Evolutionary conservation across 768 basidiomycete genomes (phyloP).

Genomic region (Boletus rubescentipes): DNA sequence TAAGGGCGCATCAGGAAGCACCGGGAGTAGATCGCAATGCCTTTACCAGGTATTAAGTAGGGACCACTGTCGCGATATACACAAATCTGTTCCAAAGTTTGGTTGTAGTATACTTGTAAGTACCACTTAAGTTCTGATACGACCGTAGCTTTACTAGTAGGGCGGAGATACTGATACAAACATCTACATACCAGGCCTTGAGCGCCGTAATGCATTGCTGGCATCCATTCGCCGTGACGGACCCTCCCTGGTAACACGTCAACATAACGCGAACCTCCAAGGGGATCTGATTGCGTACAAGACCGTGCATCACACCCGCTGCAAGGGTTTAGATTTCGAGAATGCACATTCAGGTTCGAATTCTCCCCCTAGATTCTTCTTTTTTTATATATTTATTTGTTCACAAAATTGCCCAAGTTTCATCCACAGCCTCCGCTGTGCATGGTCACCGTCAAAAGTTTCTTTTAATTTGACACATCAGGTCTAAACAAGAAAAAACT

Average conservation of each 20-base stretch:
- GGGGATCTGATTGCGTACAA: slow-evolving; percentile 31
- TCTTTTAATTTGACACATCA: slow-evolving; percentile 15
- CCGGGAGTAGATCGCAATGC: slow-evolving; percentile 20
- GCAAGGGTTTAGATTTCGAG: slow-evolving; percentile 27
- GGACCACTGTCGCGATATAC: background rate
- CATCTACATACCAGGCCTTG: slow-evolving; percentile 3
- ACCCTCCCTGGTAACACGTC: slow-evolving; percentile 31
- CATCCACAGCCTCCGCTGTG: slow-evolving; percentile 13
- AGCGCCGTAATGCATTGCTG: slow-evolving; percentile 31
- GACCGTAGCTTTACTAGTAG: slow-evolving; percentile 14
- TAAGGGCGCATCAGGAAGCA: slow-evolving; percentile 23
- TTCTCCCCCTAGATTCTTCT: slow-evolving; percentile 6
- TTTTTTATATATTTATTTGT: slow-evolving; percentile 8
- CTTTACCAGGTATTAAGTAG: slow-evolving; percentile 15
- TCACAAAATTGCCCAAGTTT: slow-evolving; percentile 13
- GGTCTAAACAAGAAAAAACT: slow-evolving; percentile 9
- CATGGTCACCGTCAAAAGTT: slow-evolving; percentile 6
- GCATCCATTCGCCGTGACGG: slow-evolving; percentile 24
- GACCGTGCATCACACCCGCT: slow-evolving; percentile 12
- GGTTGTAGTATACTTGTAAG: background rate
- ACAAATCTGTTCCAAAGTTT: slow-evolving; percentile 7
- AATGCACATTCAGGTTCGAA: slow-evolving; percentile 27
- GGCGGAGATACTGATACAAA: slow-evolving; percentile 22
- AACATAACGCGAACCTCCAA: slow-evolving; percentile 22
- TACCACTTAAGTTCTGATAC: slow-evolving; percentile 4